phyloP scores from a whole-genome alignment of 1,139 yeast genomes.

The Yamadazyma sp. region DNA sequence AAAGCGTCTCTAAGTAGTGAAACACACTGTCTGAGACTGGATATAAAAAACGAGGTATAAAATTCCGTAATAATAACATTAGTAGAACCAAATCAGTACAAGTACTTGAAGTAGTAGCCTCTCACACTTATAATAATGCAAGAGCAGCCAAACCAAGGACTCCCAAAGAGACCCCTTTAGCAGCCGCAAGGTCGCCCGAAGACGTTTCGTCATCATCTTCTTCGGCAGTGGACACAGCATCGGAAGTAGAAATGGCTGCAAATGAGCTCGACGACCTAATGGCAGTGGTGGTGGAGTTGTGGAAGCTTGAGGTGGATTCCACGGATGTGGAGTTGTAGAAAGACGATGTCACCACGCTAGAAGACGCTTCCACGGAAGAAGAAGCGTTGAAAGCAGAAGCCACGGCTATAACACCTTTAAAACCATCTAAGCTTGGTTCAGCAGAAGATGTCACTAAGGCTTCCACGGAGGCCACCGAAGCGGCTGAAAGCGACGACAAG shows the following conservation, averaged over 20 bases:
- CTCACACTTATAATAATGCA: slow-evolving; percentile 48
- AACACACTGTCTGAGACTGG: slow-evolving; percentile 2
- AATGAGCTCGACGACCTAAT: slow-evolving; percentile 5
- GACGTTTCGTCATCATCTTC: slow-evolving; percentile 12
- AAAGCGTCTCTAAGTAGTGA: slow-evolving; percentile 1
- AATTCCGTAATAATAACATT: slow-evolving; percentile 11
- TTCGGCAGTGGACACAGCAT: slow-evolving; percentile 17
- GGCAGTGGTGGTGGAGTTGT: slow-evolving; percentile 10
- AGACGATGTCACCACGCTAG: slow-evolving; percentile 2
- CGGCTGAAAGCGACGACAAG: slow-evolving; percentile 22
- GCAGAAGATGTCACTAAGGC: slow-evolving; percentile 12
- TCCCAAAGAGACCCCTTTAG: slow-evolving; percentile 32
- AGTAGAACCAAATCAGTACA: slow-evolving; percentile 10
- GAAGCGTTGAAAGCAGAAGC: slow-evolving; percentile 33
- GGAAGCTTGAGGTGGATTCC: slow-evolving; percentile 8
- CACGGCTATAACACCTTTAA: slow-evolving; percentile 47
- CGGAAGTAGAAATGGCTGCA: slow-evolving; percentile 13
- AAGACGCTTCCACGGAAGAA: slow-evolving; percentile 5
- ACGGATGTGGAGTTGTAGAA: slow-evolving; percentile 10
- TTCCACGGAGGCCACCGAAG: slow-evolving; percentile 20
- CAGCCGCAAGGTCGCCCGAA: slow-evolving; percentile 33
- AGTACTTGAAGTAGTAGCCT: background rate
- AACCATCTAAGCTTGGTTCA: slow-evolving; percentile 30
- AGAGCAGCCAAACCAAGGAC: slow-evolving; percentile 48
- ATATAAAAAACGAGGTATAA: slow-evolving; percentile 11